Evolutionary conservation across 2,329 filamentous ascomycete species (phyloP), one percentile per base, ranked within the genome.

Genomic region (Xylaria sp.): DNA sequence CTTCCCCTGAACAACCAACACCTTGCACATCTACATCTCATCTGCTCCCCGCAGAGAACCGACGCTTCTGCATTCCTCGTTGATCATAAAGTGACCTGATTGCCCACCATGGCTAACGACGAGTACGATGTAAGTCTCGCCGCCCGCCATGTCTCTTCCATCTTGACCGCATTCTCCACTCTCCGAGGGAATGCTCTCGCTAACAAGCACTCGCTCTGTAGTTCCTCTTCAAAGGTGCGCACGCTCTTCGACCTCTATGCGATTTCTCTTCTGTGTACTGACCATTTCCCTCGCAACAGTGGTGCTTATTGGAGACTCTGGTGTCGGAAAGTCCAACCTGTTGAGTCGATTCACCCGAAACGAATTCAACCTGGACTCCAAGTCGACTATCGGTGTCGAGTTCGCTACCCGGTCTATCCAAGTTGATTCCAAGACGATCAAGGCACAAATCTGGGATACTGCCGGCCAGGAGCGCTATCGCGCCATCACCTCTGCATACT

Each of bases 381-480:
- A 99, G 90, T 98, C 96, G 73, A 99, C 96, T 77, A 99, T 99
- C 84, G 96, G 96, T 78, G 96, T 99, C 82, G 96, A 99, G 85
- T 99, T 99, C 82, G 96, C 97, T 78, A 99, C 96, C 76, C 91
- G 96, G 73, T 98, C 94, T 75, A 99, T 99, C 81, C 95, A 98
- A 84, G 96, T 99, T 79, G 96, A 99, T 84, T 92, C 93, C 80
- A 99, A 99, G 89, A 99, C 96, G 73, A 99, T 99, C 90, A 99
- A 99, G 88, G 96, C 96, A 77, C 96, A 99, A 87, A 99, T 99
- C 79, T 99, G 97, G 96, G 96, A 99, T 86, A 99, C 96, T 68
- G 96, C 96, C 75, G 96, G 96, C 75, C 96, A 99, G 86, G 96
- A 99, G 85, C 92, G 96, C 82, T 99, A 98, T 87, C 93, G 97